A percentile compares a stretch with the other conserved stretches of the same genome.
These are phyloP conservation scores for Aspergillus viridinutans DNA, from an alignment of 2,329 filamentous ascomycete species.

Conservation along the genomic window DNA sequence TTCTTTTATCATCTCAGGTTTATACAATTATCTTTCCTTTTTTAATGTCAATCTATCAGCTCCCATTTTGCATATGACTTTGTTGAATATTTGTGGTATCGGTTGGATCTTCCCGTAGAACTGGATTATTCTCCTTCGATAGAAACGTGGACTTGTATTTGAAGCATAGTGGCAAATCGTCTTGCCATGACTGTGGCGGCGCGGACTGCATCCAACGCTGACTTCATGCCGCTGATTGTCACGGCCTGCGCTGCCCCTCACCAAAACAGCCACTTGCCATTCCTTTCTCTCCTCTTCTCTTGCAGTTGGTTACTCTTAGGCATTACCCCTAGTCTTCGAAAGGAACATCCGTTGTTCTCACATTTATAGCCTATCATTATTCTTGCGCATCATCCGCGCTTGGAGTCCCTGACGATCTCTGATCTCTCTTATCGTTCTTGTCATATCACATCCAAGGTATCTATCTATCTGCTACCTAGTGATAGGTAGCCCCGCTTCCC, in stretches of 20 bases:
- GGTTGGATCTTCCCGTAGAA: neutral
- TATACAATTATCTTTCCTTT: neutral
- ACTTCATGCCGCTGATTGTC: neutral
- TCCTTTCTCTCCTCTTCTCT: neutral
- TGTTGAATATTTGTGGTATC: neutral
- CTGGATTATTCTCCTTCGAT: neutral
- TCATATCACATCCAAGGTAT: neutral
- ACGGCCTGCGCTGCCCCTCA: neutral
- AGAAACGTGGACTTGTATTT: neutral
- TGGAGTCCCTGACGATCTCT: neutral
- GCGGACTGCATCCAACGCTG: neutral
- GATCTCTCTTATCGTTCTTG: no score
- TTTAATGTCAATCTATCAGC: neutral
- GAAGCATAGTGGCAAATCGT: neutral
- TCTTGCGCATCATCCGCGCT: neutral
- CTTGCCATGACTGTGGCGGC: neutral
- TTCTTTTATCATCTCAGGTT: neutral
- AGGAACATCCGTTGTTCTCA: neutral
- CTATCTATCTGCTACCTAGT: neutral
- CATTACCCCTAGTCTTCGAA: neutral
- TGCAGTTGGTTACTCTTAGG: neutral
- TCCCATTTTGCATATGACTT: neutral
- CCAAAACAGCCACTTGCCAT: neutral
- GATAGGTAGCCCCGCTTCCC: neutral
- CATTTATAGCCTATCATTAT: neutral